Evolutionary conservation across 495 filamentous ascomycete genomes (phyloP).

Genomic region (Chaetomidium leptoderma): DNA sequence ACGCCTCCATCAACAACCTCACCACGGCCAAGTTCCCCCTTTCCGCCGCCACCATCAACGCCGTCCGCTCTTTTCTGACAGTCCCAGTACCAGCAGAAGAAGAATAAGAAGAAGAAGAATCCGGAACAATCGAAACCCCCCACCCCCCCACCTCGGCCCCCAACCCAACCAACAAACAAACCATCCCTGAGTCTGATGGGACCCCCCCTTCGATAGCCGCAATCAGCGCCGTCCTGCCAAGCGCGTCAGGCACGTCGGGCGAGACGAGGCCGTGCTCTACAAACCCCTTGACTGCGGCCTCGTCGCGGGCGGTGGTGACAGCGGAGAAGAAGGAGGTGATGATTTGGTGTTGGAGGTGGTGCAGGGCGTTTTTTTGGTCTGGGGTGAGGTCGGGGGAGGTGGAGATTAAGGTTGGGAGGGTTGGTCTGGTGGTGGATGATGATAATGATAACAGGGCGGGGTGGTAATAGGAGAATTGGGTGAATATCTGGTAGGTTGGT

Average conservation of each 20-base stretch:
- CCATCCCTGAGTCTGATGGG: conserved; percentile 28
- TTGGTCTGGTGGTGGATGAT: background rate
- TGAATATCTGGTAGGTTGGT: background rate
- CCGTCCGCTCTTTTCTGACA: conserved; percentile 32
- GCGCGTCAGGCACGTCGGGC: conserved; percentile 25
- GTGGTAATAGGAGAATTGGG: too few relatives aligned
- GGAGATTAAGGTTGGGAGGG: background rate
- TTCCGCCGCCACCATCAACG: conserved; percentile 31
- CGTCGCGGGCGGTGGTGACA: conserved; percentile 16
- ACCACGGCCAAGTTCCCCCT: conserved; percentile 27
- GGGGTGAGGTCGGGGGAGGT: background rate
- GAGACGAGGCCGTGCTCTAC: conserved; percentile 25
- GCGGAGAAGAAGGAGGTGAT: conserved; percentile 24
- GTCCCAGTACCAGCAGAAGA: too few relatives aligned
- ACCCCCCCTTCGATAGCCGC: conserved; percentile 32
- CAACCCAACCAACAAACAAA: conserved; percentile 29
- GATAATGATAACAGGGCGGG: too few relatives aligned
- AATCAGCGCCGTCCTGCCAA: conserved; percentile 34
- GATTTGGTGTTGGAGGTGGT: conserved; percentile 14
- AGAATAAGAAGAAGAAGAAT: too few relatives aligned
- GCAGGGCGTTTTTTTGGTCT: background rate
- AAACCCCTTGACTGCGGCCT: conserved; percentile 21
- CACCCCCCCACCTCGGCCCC: conserved; percentile 31
- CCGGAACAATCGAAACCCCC: conserved; percentile 3
- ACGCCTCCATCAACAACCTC: conserved; percentile 25